These are phyloP conservation scores for Laburnicola sp. DNA, from an alignment of 2,329 filamentous ascomycete genomes.

Conservation along the genomic window DNA sequence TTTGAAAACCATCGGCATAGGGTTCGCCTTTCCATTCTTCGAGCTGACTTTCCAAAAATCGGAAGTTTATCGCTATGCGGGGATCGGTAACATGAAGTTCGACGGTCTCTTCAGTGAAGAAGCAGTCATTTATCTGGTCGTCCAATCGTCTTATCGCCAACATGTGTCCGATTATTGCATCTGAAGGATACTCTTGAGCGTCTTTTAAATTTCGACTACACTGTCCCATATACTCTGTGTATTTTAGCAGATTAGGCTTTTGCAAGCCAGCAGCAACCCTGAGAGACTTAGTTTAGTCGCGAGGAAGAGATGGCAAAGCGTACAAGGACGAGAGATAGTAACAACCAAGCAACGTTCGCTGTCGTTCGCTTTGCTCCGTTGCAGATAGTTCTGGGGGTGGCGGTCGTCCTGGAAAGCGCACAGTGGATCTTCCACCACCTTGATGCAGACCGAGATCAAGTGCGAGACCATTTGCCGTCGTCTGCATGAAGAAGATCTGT, in stretches of 20 bases:
- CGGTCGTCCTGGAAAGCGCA: conserved; percentile 20
- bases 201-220: conserved; percentile 26
- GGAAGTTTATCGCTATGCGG: conserved; percentile 33
- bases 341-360: conserved; percentile 39
- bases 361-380: conserved; percentile 28
- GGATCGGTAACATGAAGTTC: conserved; percentile 32
- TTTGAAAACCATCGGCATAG: conserved; percentile 16
- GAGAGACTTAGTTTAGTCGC: background rate
- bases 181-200: conserved; percentile 29
- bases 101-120: conserved; percentile 26
- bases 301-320: background rate
- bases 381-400: conserved; percentile 16
- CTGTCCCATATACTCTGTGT: conserved; percentile 33
- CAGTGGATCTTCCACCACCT: conserved; percentile 16
- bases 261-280: conserved; percentile 35
- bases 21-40: conserved; percentile 28
- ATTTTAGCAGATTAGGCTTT: conserved; percentile 39
- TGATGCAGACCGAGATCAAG: conserved; percentile 38
- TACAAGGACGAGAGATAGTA: conserved; percentile 41
- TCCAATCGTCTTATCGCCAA: conserved; percentile 36
- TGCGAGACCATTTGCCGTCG: conserved; percentile 36
- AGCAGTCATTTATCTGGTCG: conserved; percentile 37
- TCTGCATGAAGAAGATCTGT: conserved; percentile 37
- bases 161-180: conserved; percentile 29
- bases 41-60: conserved; percentile 33